Evolutionary conservation across 2,329 filamentous ascomycete genomes (phyloP).

Genomic region (Monosporascus sp.): DNA sequence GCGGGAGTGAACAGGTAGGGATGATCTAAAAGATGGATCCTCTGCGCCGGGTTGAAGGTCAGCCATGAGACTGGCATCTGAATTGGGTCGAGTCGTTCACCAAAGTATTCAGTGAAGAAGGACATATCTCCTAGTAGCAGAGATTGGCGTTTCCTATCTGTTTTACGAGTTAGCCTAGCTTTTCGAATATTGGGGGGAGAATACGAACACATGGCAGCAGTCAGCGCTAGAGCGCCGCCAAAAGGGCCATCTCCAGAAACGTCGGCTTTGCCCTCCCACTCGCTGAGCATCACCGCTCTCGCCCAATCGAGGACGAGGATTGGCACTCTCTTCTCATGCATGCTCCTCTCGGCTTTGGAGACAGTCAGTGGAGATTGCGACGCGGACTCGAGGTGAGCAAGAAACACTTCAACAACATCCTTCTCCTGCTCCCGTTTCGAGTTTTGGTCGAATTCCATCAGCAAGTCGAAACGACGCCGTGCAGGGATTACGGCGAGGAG

Average conservation of each 20-base stretch:
- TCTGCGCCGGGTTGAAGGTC: constrained; percentile 55
- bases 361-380: constrained; percentile 43
- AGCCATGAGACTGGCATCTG: constrained; percentile 71
- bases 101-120: constrained; percentile 71
- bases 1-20: constrained; percentile 73
- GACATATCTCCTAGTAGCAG: constrained; percentile 62
- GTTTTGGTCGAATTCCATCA: constrained; percentile 32
- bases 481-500: constrained; percentile 53
- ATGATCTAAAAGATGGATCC: constrained; percentile 71
- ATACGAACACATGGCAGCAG: constrained; percentile 65
- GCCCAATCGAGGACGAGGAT: constrained; percentile 65
- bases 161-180: constrained; percentile 11
- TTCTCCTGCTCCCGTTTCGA: constrained; percentile 25
- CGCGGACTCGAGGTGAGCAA: constrained; percentile 51
- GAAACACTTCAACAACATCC: constrained; percentile 43
- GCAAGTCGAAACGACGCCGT: constrained; percentile 44
- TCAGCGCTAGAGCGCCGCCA: constrained; percentile 70
- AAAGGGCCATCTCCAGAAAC: constrained; percentile 66
- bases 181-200: constrained; percentile 1
- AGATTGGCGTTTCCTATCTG: constrained; percentile 57
- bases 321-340: constrained; percentile 53
- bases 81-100: constrained; percentile 69
- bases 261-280: constrained; percentile 74
- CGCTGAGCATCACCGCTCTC: constrained; percentile 66
- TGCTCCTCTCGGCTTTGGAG: constrained; percentile 42